phyloP scores from a whole-genome alignment of 495 filamentous ascomycete genomes.

The Aspergillus sparsus region DNA sequence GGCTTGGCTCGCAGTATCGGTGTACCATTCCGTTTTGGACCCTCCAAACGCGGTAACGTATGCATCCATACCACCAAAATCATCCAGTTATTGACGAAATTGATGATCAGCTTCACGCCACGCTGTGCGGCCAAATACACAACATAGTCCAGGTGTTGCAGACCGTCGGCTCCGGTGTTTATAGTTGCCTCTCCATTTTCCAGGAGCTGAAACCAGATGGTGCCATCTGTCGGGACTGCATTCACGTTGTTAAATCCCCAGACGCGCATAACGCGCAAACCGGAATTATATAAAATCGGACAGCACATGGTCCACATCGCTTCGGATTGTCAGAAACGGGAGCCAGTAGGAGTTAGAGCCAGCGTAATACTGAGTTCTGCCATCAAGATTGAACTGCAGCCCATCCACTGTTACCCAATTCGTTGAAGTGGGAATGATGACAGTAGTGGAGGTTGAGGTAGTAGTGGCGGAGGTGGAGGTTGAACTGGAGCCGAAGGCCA shows the following conservation, averaged over 20 bases:
- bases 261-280: conserved; percentile 67
- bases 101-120: conserved; percentile 61
- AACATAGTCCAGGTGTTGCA: conserved; percentile 68
- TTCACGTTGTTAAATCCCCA: conserved; percentile 75
- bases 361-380: conserved; percentile 61
- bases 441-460: too few relatives aligned
- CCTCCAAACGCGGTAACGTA: conserved; percentile 64
- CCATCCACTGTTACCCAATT: conserved; percentile 25
- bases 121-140: conserved; percentile 58
- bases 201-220: conserved; percentile 63
- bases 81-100: conserved; percentile 50
- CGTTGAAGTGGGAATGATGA: too few relatives aligned
- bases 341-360: conserved; percentile 79
- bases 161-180: conserved; percentile 66
- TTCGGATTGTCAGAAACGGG: conserved; percentile 62
- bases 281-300: conserved; percentile 51
- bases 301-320: conserved; percentile 63
- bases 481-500: too few relatives aligned
- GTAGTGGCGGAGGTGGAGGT: too few relatives aligned
- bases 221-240: conserved; percentile 43
- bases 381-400: conserved; percentile 62
- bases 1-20: conserved; percentile 52
- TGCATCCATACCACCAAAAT: conserved; percentile 45
- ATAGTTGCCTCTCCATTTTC: conserved; percentile 55
- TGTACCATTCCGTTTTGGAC: conserved; percentile 56